phyloP scores from a whole-genome alignment of 129 eudicot genomes.

The Flaveria linearis region DNA sequence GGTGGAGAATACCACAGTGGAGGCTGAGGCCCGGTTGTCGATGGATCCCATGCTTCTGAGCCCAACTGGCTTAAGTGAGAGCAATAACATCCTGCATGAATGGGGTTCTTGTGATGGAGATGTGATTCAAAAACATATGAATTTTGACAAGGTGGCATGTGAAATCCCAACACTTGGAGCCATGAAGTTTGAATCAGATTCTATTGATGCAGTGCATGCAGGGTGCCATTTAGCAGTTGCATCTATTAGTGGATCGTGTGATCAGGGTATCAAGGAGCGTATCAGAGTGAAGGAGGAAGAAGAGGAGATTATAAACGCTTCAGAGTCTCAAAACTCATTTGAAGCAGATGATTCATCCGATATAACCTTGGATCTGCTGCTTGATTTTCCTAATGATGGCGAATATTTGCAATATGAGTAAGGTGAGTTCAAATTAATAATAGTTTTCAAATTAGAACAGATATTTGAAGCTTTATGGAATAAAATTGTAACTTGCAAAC shows the following conservation, averaged over 20 bases:
- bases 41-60: slow-evolving; percentile 38
- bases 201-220: slow-evolving; percentile 33
- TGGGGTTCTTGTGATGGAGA: slow-evolving; percentile 71
- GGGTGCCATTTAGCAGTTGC: slow-evolving; percentile 16
- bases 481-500: slow-evolving; percentile 34
- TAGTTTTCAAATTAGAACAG: slow-evolving; percentile 14
- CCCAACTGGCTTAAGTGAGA: slow-evolving; percentile 35
- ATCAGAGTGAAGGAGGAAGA: slow-evolving; percentile 31
- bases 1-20: slow-evolving; percentile 45
- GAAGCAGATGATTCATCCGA: slow-evolving; percentile 51
- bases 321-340: slow-evolving; percentile 49
- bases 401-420: slow-evolving; percentile 50
- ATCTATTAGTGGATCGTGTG: slow-evolving; percentile 30
- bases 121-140: slow-evolving; percentile 44
- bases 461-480: slow-evolving; percentile 27
- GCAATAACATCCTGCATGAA: slow-evolving; percentile 45
- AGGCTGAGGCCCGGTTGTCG: slow-evolving; percentile 36
- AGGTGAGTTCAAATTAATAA: slow-evolving; percentile 27
- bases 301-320: slow-evolving; percentile 36
- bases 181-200: slow-evolving; percentile 41
- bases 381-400: slow-evolving; percentile 58
- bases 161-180: slow-evolving; percentile 13
- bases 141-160: slow-evolving; percentile 30
- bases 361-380: slow-evolving; percentile 53
- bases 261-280: slow-evolving; percentile 29